Evolutionary conservation across 2,329 filamentous ascomycete genomes (phyloP), one percentile per base, ranked within the genome.

Genomic region (Akanthomyces lecanii): DNA sequence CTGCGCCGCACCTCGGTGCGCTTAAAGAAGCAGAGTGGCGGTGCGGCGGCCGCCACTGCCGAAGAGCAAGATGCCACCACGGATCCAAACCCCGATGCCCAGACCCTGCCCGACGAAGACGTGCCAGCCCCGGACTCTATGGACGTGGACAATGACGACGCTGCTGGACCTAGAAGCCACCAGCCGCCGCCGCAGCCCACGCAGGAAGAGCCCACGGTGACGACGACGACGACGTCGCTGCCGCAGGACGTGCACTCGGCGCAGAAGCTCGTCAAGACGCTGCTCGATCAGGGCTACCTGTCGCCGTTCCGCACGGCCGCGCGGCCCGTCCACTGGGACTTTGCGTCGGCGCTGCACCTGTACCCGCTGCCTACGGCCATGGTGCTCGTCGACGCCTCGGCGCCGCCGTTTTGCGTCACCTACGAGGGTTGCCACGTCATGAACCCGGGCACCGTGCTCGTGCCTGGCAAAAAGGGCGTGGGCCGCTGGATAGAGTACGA

Each of bases 371-470:
- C 95, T 2, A 94, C 91, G 23, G 87, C 90, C 0, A 79, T 98
- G 71, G 85, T 96, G 18, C 77, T 99, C 4, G 88, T 92, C 2
- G 95, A 99, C 76, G 81, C 89, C 0, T 91, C 93, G 48, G 88
- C 89, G 11, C 88, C 90, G 16, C 83, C 92, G 0, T 99, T 97
- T 71, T 89, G 89, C 61, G 80, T 97, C 67, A 96, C 91, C 16
- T 98, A 98, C 71, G 94, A 97, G 75, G 94, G 93, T 0, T 98
- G 95, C 71, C 91, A 95, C 77, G 93, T 97, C 40, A 88, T 99
- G 84, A 99, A 99, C 73, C 93, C 95, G 0, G 92, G 92, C 6
- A 82, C 84, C 55, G 75, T 99, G 56, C 82, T 96, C 28, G 87
- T 91, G 0, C 79, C 85, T 0, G 89, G 88, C 0, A 82, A 87